phyloP scores from a whole-genome alignment of 306 rosid genomes.

The Citrullus colocynthis region DNA sequence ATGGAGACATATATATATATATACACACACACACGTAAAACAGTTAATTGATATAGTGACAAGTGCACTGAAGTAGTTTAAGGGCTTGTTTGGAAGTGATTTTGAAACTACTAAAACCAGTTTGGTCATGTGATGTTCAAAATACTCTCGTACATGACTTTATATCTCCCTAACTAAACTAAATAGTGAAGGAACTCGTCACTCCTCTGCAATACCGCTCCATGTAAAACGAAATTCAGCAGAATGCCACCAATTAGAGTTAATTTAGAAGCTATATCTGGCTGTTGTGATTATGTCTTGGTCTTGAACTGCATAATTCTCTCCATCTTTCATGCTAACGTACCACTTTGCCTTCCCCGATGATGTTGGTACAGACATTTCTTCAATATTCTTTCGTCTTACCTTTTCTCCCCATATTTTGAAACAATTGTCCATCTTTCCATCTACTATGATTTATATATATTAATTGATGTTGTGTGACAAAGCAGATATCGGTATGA shows the following conservation, averaged over 20 bases:
- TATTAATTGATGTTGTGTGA: neutral
- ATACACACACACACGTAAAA: no score
- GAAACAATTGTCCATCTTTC: neutral
- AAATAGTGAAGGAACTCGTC: neutral
- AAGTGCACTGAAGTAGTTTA: neutral
- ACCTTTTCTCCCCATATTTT: neutral
- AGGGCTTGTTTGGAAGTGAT: no score
- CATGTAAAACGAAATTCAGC: neutral
- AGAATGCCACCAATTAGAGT: neutral
- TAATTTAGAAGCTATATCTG: neutral
- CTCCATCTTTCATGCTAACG: neutral
- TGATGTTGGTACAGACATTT: neutral
- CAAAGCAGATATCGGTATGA: conserved; percentile 53
- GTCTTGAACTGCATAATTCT: neutral
- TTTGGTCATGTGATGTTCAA: no score
- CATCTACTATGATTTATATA: neutral
- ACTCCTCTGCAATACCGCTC: neutral
- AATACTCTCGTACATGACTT: no score
- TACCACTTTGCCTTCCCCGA: neutral
- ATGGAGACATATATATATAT: no score
- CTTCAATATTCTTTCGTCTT: neutral
- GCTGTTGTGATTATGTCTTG: neutral
- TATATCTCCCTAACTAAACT: neutral
- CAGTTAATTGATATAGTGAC: neutral
- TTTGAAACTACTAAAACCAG: no score